These are phyloP conservation scores for Cladophialophora exuberans DNA, from an alignment of 2,329 filamentous ascomycete genomes.

Conservation along the genomic window DNA sequence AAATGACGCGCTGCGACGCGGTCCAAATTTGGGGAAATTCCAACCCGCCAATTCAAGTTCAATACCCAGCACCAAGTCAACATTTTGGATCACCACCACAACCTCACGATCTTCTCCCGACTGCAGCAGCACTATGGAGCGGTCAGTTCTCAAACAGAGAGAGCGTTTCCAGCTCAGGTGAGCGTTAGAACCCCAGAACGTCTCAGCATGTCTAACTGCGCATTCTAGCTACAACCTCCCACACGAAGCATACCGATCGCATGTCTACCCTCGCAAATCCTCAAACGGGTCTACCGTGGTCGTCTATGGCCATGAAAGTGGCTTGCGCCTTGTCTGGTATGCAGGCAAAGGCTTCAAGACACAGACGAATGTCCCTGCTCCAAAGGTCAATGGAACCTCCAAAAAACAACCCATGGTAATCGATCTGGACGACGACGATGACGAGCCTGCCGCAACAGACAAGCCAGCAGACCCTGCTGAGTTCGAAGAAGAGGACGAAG, in stretches of 20 bases:
- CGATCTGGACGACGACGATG: conserved; percentile 59
- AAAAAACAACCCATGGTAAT: conserved; percentile 56
- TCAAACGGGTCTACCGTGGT: conserved; percentile 66
- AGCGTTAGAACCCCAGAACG: not conserved
- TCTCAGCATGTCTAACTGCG: not conserved
- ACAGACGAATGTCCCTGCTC: conserved; percentile 34
- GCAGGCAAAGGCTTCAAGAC: conserved; percentile 56
- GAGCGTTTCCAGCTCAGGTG: conserved; percentile 50
- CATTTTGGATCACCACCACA: not conserved
- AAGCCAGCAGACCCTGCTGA: conserved; percentile 38
- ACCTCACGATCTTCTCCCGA: not conserved
- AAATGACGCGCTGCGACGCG: conserved; percentile 24
- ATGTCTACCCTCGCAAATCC: conserved; percentile 60
- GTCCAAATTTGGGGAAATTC: conserved; percentile 23
- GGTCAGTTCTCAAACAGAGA: conserved; percentile 43
- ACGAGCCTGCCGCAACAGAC: conserved; percentile 46
- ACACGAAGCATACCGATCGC: conserved; percentile 59
- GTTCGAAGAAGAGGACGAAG: conserved; percentile 60
- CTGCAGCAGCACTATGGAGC: conserved; percentile 33
- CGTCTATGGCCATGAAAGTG: conserved; percentile 62
- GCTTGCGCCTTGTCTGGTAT: conserved; percentile 63
- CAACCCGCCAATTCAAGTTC: not conserved
- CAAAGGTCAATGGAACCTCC: conserved; percentile 45
- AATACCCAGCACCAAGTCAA: not conserved
- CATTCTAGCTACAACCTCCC: conserved; percentile 61